Percentiles rank a stretch among this genome's conserved stretches.
phyloP scores from a whole-genome alignment of 495 filamentous ascomycete genomes.

The Penicillium simplicissimum region DNA sequence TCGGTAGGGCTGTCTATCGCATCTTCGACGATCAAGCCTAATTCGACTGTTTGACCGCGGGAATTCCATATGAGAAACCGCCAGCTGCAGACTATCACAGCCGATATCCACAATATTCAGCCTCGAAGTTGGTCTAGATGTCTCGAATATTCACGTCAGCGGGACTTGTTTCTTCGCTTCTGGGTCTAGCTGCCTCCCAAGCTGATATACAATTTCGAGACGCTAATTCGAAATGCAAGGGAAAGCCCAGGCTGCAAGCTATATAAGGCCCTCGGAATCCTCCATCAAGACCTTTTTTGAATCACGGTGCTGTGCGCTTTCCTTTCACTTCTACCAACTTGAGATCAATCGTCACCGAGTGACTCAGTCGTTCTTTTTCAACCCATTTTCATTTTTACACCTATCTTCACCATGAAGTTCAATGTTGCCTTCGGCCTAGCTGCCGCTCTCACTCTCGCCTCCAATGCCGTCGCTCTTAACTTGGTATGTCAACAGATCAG shows the following conservation, averaged over 20 bases:
- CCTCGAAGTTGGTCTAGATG: slow-evolving; percentile 11
- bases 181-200: neutral
- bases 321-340: slow-evolving; percentile 23
- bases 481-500: slow-evolving; percentile 4
- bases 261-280: slow-evolving; percentile 19
- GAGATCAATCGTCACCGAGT: slow-evolving; percentile 21
- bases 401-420: slow-evolving; percentile 36
- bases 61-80: neutral
- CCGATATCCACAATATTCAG: slow-evolving; percentile 16
- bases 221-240: neutral
- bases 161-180: neutral
- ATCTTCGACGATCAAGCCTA: slow-evolving; percentile 5
- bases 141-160: slow-evolving; percentile 9
- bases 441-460: slow-evolving; percentile 29
- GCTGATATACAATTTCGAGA: neutral
- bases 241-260: neutral
- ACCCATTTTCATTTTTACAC: slow-evolving; percentile 9
- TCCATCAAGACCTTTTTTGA: slow-evolving; percentile 10
- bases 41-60: slow-evolving; percentile 12
- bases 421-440: slow-evolving; percentile 31
- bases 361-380: slow-evolving; percentile 25
- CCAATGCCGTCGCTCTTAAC: slow-evolving; percentile 24
- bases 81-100: slow-evolving; percentile 9
- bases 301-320: slow-evolving; percentile 33
- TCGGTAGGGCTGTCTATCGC: slow-evolving; percentile 3